These are phyloP conservation scores for Haplosporangium gracile DNA, from an alignment of 192 early-diverging fungal genomes.

Conservation along the genomic window DNA sequence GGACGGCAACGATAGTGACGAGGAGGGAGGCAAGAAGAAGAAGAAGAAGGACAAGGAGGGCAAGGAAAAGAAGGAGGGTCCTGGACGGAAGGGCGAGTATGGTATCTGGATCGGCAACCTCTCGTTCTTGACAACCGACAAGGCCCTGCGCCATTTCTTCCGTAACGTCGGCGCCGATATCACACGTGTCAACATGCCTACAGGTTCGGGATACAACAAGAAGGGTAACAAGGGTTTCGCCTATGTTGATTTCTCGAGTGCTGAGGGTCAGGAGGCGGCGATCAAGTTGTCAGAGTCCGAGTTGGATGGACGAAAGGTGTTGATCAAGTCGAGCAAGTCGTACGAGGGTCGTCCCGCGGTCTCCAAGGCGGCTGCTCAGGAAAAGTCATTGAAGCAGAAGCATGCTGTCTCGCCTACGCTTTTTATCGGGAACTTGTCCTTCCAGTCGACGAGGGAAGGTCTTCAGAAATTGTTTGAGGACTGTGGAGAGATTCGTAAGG, in stretches of 20 bases:
- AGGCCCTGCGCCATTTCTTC: conserved; percentile 71
- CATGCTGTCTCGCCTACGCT: conserved; percentile 72
- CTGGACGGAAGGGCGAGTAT: conserved; percentile 62
- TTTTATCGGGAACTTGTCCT: conserved; percentile 78
- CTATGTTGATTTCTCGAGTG: conserved; percentile 75
- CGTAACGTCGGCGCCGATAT: conserved; percentile 58
- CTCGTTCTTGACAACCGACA: conserved; percentile 68
- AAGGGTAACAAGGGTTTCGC: conserved; percentile 73
- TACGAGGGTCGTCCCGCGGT: conserved; percentile 68
- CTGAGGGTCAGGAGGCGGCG: conserved; percentile 66
- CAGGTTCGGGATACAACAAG: conserved; percentile 56
- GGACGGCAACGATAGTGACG: conserved; percentile 15
- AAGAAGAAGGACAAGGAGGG: conserved; percentile 54
- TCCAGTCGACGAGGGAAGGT: conserved; percentile 63
- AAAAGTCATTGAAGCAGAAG: conserved; percentile 63
- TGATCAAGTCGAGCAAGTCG: conserved; percentile 78
- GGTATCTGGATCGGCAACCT: conserved; percentile 84
- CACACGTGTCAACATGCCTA: conserved; percentile 64
- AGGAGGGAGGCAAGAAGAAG: conserved; percentile 23
- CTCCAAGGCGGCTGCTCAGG: conserved; percentile 41
- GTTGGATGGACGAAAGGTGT: conserved; percentile 69
- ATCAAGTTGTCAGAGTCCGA: conserved; percentile 72
- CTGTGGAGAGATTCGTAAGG: conserved; percentile 75
- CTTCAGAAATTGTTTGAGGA: conserved; percentile 70
- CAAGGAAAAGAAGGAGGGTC: conserved; percentile 58